phyloP scores from a whole-genome alignment of 2,329 filamentous ascomycete species.

The Madurella mycetomatis region DNA sequence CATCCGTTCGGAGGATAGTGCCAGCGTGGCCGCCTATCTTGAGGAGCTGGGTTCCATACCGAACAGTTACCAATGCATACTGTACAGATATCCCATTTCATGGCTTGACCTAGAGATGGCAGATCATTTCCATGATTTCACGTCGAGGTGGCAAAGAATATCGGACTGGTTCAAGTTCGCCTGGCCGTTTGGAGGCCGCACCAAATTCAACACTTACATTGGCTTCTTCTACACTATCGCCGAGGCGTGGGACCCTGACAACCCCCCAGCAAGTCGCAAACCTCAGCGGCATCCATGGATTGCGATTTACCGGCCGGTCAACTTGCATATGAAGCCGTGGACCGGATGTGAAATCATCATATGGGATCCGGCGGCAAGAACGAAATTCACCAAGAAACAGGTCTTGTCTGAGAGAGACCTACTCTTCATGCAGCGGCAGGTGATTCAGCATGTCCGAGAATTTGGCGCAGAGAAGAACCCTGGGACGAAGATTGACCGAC shows the following conservation, averaged over 20 bases:
- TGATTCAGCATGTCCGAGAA: slow-evolving; percentile 38
- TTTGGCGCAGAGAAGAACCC: slow-evolving; percentile 30
- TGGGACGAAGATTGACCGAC: slow-evolving; percentile 33
- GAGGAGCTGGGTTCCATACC: not conserved
- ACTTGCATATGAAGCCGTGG: slow-evolving; percentile 34
- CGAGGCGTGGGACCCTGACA: slow-evolving; percentile 32
- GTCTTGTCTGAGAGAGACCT: slow-evolving; percentile 35
- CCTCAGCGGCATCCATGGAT: slow-evolving; percentile 47
- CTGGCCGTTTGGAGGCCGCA: slow-evolving; percentile 21
- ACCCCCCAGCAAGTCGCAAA: slow-evolving; percentile 17
- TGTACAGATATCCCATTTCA: slow-evolving; percentile 40
- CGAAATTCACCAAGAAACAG: slow-evolving; percentile 23
- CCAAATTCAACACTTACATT: slow-evolving; percentile 34
- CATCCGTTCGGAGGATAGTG: not conserved
- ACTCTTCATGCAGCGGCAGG: slow-evolving; percentile 40
- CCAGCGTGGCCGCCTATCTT: not conserved
- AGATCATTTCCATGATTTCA: slow-evolving; percentile 30
- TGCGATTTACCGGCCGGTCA: slow-evolving; percentile 42
- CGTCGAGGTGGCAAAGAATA: slow-evolving; percentile 30
- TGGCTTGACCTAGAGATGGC: slow-evolving; percentile 41
- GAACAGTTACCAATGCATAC: slow-evolving; percentile 5
- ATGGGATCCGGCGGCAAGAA: slow-evolving; percentile 43
- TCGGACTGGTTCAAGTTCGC: slow-evolving; percentile 34
- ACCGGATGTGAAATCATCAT: slow-evolving; percentile 46
- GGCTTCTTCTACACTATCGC: slow-evolving; percentile 50